Conservation (phyloP, 306 rosid species). For the Rosa persica region DNA sequence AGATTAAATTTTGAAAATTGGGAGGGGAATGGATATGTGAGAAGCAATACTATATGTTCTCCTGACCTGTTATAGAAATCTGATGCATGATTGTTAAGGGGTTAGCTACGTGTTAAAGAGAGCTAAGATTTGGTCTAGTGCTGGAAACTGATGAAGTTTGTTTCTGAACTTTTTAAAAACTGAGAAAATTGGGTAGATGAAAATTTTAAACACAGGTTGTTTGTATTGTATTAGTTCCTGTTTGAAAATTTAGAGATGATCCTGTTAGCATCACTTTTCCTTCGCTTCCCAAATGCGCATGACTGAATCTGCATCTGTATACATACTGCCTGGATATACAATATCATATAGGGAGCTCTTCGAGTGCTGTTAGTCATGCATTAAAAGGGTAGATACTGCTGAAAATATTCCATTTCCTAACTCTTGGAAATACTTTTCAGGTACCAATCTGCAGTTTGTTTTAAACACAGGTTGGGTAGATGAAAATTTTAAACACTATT, state of each 20-base stretch:
- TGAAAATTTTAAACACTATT: no score
- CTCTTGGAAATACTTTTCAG: constrained; percentile 37
- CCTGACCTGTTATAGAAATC: background rate
- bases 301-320: background rate
- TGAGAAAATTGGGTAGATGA: background rate
- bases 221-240: background rate
- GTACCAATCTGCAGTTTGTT: constrained; percentile 71
- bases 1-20: no score
- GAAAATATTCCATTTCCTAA: background rate
- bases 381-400: background rate
- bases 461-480: no score
- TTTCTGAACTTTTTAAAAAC: background rate
- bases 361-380: background rate
- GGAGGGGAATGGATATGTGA: no score
- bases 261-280: background rate
- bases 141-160: background rate
- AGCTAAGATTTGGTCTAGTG: background rate
- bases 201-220: background rate
- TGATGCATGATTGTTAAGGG: background rate
- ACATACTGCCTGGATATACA: background rate
- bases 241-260: background rate
- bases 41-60: background rate
- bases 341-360: background rate
- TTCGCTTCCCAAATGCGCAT: background rate
- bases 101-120: background rate